Evolutionary conservation across 2,329 filamentous ascomycete genomes (phyloP).

Genomic region (Talaromyces pinophilus): DNA sequence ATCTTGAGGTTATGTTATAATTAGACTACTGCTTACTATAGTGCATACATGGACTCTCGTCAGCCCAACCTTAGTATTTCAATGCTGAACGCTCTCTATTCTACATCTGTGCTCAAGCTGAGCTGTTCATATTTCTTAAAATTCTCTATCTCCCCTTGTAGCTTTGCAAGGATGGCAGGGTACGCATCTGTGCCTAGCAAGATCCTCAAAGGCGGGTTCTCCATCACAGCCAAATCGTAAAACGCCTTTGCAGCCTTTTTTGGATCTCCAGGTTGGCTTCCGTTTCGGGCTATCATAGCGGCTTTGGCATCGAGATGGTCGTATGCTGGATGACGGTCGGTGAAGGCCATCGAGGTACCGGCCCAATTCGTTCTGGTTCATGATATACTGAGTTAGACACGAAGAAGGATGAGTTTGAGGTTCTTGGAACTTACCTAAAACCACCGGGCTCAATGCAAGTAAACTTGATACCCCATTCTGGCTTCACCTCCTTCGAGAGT

Average conservation of each 20-base stretch:
- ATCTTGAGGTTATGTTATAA: neutral
- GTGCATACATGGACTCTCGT: too few relatives aligned
- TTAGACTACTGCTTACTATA: neutral
- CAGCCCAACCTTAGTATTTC: too few relatives aligned
- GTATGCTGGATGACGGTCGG: neutral
- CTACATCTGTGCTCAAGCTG: neutral
- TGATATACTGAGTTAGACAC: neutral
- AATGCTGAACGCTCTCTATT: neutral
- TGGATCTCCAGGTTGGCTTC: neutral
- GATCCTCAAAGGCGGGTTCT: neutral
- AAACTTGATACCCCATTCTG: neutral
- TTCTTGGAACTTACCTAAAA: neutral
- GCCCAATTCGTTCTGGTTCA: neutral
- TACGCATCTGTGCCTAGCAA: neutral
- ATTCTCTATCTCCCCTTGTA: neutral
- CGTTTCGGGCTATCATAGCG: neutral
- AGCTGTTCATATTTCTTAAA: neutral
- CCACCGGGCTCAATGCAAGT: neutral
- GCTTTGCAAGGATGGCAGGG: neutral
- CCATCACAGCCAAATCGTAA: neutral
- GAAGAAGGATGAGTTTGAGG: neutral
- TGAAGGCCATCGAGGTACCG: neutral
- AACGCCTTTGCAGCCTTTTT: neutral
- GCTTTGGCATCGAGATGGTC: neutral
- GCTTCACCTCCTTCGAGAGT: neutral